Conservation (phyloP, 1,284 basidiomycete genomes). For the Mycosarcoma maydis region DNA sequence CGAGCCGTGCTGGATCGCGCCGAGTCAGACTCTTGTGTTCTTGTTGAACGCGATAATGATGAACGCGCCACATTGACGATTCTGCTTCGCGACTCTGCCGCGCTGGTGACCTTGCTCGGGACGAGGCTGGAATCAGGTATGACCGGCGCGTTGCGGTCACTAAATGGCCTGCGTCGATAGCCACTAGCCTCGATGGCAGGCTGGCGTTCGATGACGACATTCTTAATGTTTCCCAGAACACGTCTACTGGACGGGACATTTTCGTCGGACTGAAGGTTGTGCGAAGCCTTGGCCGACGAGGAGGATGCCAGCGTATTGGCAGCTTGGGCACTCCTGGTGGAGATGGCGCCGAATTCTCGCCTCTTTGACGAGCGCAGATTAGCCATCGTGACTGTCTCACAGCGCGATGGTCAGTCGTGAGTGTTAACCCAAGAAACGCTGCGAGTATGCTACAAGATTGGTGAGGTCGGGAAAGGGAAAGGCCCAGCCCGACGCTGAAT, state of each 20-base stretch:
- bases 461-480: neutral
- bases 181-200: neutral
- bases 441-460: too few relatives aligned
- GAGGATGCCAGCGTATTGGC: slow-evolving; percentile 1
- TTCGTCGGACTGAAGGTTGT: slow-evolving; percentile 11
- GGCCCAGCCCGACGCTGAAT: neutral
- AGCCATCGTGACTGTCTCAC: slow-evolving; percentile 4
- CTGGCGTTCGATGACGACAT: slow-evolving; percentile 7
- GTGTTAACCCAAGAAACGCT: too few relatives aligned
- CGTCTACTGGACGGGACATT: slow-evolving; percentile 9
- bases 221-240: slow-evolving; percentile 20
- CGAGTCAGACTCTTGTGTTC: too few relatives aligned
- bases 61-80: too few relatives aligned
- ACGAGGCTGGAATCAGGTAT: neutral
- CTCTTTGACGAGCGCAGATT: slow-evolving; percentile 8
- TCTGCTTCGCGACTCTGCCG: too few relatives aligned
- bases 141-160: slow-evolving; percentile 21
- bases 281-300: slow-evolving; percentile 13
- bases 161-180: slow-evolving; percentile 18
- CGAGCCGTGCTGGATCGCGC: too few relatives aligned
- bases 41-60: too few relatives aligned
- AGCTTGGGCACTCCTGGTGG: neutral
- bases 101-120: neutral
- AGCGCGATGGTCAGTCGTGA: too few relatives aligned
- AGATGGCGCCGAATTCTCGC: neutral